phyloP scores from a whole-genome alignment of 192 early-diverging fungal genomes.

The Spinellus fusiger region DNA sequence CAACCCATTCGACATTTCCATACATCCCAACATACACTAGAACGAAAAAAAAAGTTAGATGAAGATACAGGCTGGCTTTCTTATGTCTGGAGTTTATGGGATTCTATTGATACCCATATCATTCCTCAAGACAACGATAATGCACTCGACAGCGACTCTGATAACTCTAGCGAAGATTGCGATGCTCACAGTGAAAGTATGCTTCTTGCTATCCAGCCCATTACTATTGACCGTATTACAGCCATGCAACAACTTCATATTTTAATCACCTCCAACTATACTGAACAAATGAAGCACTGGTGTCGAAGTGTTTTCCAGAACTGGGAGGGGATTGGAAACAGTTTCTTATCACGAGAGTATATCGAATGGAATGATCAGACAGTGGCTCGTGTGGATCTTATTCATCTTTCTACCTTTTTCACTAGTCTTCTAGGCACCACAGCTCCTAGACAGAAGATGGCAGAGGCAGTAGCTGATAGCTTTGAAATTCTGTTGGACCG shows the following conservation, averaged over 20 bases:
- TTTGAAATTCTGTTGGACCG: slow-evolving; percentile 11
- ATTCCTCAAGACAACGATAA: background rate
- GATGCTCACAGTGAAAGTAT: background rate
- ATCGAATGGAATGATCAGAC: background rate
- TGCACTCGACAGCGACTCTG: background rate
- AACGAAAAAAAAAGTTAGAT: no score
- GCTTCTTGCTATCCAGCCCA: slow-evolving; percentile 3
- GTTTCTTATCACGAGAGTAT: background rate
- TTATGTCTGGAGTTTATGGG: slow-evolving; percentile 9
- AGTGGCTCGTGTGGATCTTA: background rate
- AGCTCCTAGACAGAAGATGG: background rate
- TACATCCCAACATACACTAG: background rate
- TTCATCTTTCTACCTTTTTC: slow-evolving; percentile 1
- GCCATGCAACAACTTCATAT: background rate
- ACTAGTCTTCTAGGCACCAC: background rate
- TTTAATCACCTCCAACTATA: background rate
- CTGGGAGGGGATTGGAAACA: slow-evolving; percentile 16
- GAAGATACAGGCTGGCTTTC: slow-evolving; percentile 3
- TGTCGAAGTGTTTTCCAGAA: slow-evolving; percentile 12
- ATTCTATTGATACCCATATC: background rate
- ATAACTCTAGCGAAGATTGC: background rate
- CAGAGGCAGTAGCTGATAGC: slow-evolving; percentile 3
- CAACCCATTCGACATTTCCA: background rate
- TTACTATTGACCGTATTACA: background rate
- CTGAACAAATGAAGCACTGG: slow-evolving; percentile 5